Evolutionary conservation across 2,329 filamentous ascomycete genomes (phyloP).

Genomic region (Aspergillus novofumigatus): DNA sequence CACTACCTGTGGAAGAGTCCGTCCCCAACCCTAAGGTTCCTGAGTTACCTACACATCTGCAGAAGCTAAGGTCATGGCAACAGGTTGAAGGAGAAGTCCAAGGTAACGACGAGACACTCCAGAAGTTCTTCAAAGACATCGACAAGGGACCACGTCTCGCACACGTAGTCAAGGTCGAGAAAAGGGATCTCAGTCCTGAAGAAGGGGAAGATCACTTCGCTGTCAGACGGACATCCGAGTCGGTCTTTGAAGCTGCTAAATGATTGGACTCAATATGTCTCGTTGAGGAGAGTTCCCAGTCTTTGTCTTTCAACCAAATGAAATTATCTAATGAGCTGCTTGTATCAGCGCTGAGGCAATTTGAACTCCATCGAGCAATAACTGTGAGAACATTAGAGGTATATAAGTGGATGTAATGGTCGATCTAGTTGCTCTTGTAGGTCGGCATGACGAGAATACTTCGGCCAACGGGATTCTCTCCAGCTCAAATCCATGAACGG

Average conservation of each 20-base stretch:
- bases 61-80: not conserved
- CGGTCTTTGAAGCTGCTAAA: slow-evolving; percentile 17
- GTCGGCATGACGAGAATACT: not conserved
- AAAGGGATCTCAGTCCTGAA: slow-evolving; percentile 60
- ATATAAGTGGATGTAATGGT: not conserved
- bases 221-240: slow-evolving; percentile 38
- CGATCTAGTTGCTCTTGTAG: not conserved
- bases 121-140: slow-evolving; percentile 69
- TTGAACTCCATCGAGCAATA: not conserved
- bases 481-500: too few species aligned
- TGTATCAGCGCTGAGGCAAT: not conserved
- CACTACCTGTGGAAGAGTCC: slow-evolving; percentile 42
- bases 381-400: not conserved
- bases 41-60: not conserved
- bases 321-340: not conserved
- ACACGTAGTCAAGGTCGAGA: slow-evolving; percentile 69
- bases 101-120: slow-evolving; percentile 61
- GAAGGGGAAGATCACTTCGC: slow-evolving; percentile 66
- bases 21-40: slow-evolving; percentile 4
- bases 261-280: not conserved
- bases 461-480: not conserved
- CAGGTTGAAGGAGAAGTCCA: slow-evolving; percentile 90
- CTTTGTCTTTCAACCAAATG: not conserved
- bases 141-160: slow-evolving; percentile 69
- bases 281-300: not conserved